phyloP scores from a whole-genome alignment of 1,284 basidiomycete species.

The Pholiota adiposa region DNA sequence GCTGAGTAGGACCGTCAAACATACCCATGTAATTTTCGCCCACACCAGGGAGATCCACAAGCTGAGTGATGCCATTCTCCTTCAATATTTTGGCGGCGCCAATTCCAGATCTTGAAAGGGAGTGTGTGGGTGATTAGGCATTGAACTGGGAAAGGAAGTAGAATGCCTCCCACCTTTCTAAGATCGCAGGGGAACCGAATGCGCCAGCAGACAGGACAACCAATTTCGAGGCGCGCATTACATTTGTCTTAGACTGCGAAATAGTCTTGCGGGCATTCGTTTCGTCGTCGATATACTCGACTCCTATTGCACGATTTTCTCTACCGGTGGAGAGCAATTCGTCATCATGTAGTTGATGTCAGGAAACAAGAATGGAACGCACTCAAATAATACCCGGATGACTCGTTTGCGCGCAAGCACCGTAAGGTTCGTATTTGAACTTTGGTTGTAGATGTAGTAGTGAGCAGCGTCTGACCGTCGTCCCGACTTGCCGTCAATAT shows the following conservation, averaged over 20 bases:
- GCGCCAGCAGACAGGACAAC: slow-evolving; percentile 56
- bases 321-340: slow-evolving; percentile 32
- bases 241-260: slow-evolving; percentile 3
- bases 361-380: slow-evolving; percentile 11
- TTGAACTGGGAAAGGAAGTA: neutral
- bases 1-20: neutral
- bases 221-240: slow-evolving; percentile 43
- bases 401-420: slow-evolving; percentile 45
- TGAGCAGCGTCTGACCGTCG: slow-evolving; percentile 61
- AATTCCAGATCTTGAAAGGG: slow-evolving; percentile 53
- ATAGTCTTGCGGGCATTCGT: slow-evolving; percentile 24
- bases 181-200: slow-evolving; percentile 57
- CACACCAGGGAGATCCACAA: slow-evolving; percentile 59
- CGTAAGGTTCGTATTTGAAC: slow-evolving; percentile 43
- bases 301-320: slow-evolving; percentile 53
- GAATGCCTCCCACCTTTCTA: slow-evolving; percentile 37
- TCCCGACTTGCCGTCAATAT: slow-evolving; percentile 54
- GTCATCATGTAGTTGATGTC: neutral
- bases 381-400: slow-evolving; percentile 53
- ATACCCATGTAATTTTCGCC: slow-evolving; percentile 58
- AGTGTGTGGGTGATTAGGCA: too few species aligned
- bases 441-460: slow-evolving; percentile 57
- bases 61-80: slow-evolving; percentile 39
- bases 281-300: slow-evolving; percentile 54
- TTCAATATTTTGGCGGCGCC: slow-evolving; percentile 45